Base-by-base conservation (phyloP, 1,284 basidiomycete species). In the Peniophora sp. region DNA sequence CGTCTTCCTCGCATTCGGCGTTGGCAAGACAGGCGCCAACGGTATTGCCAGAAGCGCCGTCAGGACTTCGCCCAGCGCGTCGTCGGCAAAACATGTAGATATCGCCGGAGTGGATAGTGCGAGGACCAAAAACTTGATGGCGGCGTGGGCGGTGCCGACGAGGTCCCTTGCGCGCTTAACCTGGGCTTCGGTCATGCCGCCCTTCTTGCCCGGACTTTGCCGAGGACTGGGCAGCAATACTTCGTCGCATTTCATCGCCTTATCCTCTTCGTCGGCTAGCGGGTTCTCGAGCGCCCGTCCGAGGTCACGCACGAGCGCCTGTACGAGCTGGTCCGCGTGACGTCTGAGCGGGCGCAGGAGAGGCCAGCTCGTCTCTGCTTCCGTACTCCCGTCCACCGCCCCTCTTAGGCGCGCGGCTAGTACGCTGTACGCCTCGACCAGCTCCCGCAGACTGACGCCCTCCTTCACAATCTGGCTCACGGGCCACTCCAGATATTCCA, bases 1-100 rank as follows among this genome's bases (percentile, higher is more conserved):
- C 1, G 87, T 90, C 63, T 91, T 91, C n/a, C 88, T 78, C 9
- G 85, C 76, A 60, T 89, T 90, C 1, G 83, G 83, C 3, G 87
- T 89, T 1, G 87, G 88, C 0, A 91, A 65, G 27, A 75, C 68
- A 3, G 75, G 68, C 0, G 82, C 76, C 24, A 88, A 68, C 1
- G 86, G 85, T 50, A 91, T 87, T 3, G 81, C 78, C 8, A 91
- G 68, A 5, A 85, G 70, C 14, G 74, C 72, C 1, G 78, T 78
- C 34, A 90, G 62, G 51, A 91, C 76, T 24, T 69, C 66, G 18
- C 71, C 62, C 3, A 89, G 69, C 52, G 88, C 76, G 20, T 64
- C 63, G 51, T 79, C 88, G 89, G 58, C 18, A 45, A 36, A 15
- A 47, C 14, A n/a, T 12, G 34, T 18, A 51, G 37, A 75, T 11